Percentiles rank a stretch among this genome's conserved stretches.
These are phyloP conservation scores for Thymus quinquecostatus DNA, from an alignment of 257 asterid species.

Conservation along the genomic window DNA sequence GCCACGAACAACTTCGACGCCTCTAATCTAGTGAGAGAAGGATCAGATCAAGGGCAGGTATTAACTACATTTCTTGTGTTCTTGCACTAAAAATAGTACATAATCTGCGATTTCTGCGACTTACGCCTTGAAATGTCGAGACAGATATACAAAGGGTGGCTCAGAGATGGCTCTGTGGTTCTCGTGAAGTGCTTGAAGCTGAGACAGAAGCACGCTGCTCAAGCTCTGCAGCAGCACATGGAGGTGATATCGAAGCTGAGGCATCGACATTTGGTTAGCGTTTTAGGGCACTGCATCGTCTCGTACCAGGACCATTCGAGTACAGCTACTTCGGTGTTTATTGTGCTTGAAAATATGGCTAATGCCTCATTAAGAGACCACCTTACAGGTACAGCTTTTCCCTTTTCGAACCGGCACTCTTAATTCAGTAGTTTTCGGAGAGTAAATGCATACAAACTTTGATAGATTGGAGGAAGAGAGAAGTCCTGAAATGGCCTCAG, in stretches of 20 bases:
- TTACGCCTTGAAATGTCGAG: not conserved
- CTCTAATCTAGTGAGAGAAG: slow-evolving; percentile 80
- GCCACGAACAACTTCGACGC: slow-evolving; percentile 85
- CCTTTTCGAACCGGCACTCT: not conserved
- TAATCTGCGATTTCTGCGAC: not conserved
- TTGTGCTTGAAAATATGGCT: slow-evolving; percentile 76
- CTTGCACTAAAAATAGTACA: no score
- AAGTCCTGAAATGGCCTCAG: slow-evolving; percentile 92
- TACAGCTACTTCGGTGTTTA: slow-evolving; percentile 71
- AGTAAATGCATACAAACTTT: slow-evolving; percentile 13
- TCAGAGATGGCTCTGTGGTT: slow-evolving; percentile 83
- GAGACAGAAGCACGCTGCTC: slow-evolving; percentile 83
- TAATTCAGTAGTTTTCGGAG: not conserved
- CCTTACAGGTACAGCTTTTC: slow-evolving; percentile 55
- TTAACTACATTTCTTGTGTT: slow-evolving; percentile 6
- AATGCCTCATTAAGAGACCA: slow-evolving; percentile 80
- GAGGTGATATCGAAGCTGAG: slow-evolving; percentile 90
- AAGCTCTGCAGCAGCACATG: slow-evolving; percentile 90
- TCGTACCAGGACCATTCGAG: slow-evolving; percentile 89
- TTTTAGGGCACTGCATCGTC: slow-evolving; percentile 88
- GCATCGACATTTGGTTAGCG: slow-evolving; percentile 89
- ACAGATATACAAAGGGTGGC: slow-evolving; percentile 85
- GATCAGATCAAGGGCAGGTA: slow-evolving; percentile 83
- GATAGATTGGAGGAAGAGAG: slow-evolving; percentile 89
- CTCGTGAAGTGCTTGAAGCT: slow-evolving; percentile 82